A percentile compares a stretch with the other conserved stretches of the same genome.
phyloP scores from a whole-genome alignment of 257 asterid species.

The Gentiana macrophylla region DNA sequence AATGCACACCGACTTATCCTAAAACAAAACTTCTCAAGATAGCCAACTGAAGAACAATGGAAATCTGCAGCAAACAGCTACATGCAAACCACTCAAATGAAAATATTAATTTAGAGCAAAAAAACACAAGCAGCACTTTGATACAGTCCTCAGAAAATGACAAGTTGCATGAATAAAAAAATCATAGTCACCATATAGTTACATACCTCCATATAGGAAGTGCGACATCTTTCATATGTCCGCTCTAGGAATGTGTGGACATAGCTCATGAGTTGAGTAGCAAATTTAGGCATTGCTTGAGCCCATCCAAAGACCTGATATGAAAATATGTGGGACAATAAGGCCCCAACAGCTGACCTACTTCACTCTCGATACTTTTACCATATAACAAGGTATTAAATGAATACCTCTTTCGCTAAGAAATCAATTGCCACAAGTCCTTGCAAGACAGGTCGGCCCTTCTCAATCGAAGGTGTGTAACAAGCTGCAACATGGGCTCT shows the following conservation, averaged over 20 bases:
- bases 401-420: conserved; percentile 85
- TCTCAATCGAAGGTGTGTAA: conserved; percentile 69
- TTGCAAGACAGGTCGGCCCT: conserved; percentile 93
- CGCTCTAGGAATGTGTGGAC: conserved; percentile 95
- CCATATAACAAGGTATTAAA: conserved; percentile 3
- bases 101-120: too few species aligned
- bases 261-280: conserved; percentile 74
- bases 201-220: conserved; percentile 94
- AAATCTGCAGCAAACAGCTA: too few species aligned
- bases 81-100: too few species aligned
- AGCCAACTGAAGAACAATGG: too few species aligned
- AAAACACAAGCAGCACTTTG: too few species aligned
- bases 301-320: conserved; percentile 97
- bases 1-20: too few species aligned
- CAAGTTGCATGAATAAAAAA: too few species aligned
- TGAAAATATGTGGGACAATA: conserved; percentile 2
- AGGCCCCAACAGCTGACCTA: neutral
- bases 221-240: conserved; percentile 96
- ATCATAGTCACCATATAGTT: conserved; percentile 3
- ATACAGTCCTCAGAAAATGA: too few species aligned
- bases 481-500: conserved; percentile 69
- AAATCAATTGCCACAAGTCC: conserved; percentile 91
- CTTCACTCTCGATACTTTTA: neutral
- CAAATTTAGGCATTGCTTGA: conserved; percentile 98
- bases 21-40: too few species aligned